Percentiles rank a stretch among this genome's conserved stretches.
These are phyloP conservation scores for Dittrichia graveolens DNA, from an alignment of 129 eudicot species.

Conservation along the genomic window DNA sequence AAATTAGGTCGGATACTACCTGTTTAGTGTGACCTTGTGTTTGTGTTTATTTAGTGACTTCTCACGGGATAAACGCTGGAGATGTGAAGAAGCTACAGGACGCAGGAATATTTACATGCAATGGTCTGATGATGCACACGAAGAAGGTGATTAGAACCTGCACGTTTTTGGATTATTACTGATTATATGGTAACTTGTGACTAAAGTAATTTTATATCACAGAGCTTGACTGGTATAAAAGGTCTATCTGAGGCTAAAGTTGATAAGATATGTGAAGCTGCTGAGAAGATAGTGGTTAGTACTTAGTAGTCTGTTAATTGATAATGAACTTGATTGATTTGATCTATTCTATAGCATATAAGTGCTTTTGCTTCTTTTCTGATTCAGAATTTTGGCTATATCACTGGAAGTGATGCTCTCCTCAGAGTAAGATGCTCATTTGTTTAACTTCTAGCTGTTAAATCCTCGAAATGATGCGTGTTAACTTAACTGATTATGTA, in stretches of 20 bases:
- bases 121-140: slow-evolving; percentile 99
- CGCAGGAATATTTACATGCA: slow-evolving; percentile 96
- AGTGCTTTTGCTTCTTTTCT: slow-evolving; percentile 20
- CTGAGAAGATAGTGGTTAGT: slow-evolving; percentile 95
- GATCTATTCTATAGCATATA: background rate
- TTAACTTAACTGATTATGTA: background rate
- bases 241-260: slow-evolving; percentile 99
- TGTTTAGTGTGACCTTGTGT: slow-evolving; percentile 12
- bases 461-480: slow-evolving; percentile 7
- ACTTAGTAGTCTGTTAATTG: slow-evolving; percentile 41
- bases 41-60: slow-evolving; percentile 55
- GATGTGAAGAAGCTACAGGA: slow-evolving; percentile 99
- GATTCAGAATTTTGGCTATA: slow-evolving; percentile 87
- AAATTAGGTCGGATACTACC: background rate
- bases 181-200: slow-evolving; percentile 4
- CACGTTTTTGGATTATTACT: slow-evolving; percentile 9
- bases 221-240: slow-evolving; percentile 93
- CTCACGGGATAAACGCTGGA: slow-evolving; percentile 98
- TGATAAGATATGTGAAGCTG: slow-evolving; percentile 98
- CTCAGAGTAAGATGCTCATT: slow-evolving; percentile 54
- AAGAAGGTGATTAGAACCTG: slow-evolving; percentile 80
- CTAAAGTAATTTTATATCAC: slow-evolving; percentile 10
- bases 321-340: background rate
- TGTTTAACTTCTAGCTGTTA: background rate
- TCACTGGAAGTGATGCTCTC: slow-evolving; percentile 95